Base-by-base conservation (phyloP, 2,329 filamentous ascomycete genomes). In the Fusarium nygamai region DNA sequence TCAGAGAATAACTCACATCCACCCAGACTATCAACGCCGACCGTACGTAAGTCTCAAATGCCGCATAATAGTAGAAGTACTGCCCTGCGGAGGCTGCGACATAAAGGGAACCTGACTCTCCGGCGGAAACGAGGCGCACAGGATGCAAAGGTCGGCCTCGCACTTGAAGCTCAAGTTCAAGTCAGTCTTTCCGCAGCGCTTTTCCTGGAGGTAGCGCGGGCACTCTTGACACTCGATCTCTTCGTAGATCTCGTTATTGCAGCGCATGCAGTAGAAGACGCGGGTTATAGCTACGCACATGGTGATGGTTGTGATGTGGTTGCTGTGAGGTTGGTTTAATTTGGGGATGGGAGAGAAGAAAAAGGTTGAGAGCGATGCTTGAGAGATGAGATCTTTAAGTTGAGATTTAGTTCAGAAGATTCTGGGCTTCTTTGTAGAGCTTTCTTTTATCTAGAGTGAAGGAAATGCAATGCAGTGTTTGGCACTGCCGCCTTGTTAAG, bases 21-120 rank as follows among this genome's bases (percentile, higher is more conserved):
- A 31, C 22, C 16, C 16, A 10, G 4, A 5, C 12, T 6, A 31
- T 36, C 33, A 51, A 10, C 34, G 44, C 0, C 43, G 33, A n/a
- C 57, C 57, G 13, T 60, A 60, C 20, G 4, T 51, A 12, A 60
- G 43, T 12, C 57, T 51, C 20, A 60, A 14, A 22, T 51, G 43
- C 7, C 27, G 33, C 57, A 60, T 31, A 6, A 60, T 51, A 20
- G 43, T 29, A 51, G 57, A 38, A 1, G 22, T 12, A 9, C 43
- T 27, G 1, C 33, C 43, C 6, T 29, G 43, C 5, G 8, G 31
- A 31, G 57, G 57, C 43, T 60, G 57, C 17, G 24, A 29, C 6
- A 51, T 6, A 7, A 69, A 69, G 4, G 57, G 57, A 2, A 69
- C 14, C n/a, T 44, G 48, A 11, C 48, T 64, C 17, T 57, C 64